Evolutionary conservation across 805 yeast genomes (phyloP).

Genomic region (Candida cerambycidarum): DNA sequence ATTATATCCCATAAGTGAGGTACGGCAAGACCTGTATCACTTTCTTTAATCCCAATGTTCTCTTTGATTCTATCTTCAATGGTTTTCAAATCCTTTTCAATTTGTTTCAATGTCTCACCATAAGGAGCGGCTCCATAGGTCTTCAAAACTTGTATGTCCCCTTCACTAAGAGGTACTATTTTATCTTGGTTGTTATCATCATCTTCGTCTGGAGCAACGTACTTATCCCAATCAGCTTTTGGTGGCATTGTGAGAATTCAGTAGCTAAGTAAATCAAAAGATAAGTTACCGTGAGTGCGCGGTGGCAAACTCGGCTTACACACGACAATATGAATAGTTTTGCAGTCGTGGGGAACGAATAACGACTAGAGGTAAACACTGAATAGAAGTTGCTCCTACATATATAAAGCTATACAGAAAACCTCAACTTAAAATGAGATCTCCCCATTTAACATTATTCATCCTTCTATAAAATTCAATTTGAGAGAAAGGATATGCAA

Average conservation of each 20-base stretch:
- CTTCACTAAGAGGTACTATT: conserved; percentile 86
- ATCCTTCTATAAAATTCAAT: conserved; percentile 28
- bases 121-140: conserved; percentile 98
- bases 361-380: too few relatives aligned
- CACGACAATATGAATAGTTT: background rate
- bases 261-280: conserved; percentile 1
- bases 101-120: conserved; percentile 71
- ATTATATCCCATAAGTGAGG: conserved; percentile 97
- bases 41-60: conserved; percentile 89
- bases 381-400: too few relatives aligned
- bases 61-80: conserved; percentile 89
- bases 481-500: conserved; percentile 41
- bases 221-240: conserved; percentile 98
- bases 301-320: conserved; percentile 4
- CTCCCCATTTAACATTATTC: conserved; percentile 26
- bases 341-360: too few relatives aligned
- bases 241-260: conserved; percentile 37
- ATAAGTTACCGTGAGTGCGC: conserved; percentile 1
- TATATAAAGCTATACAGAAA: too few relatives aligned
- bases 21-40: conserved; percentile 97
- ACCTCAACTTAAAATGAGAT: conserved; percentile 13
- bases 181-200: conserved; percentile 65
- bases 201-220: conserved; percentile 80
- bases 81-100: conserved; percentile 83
- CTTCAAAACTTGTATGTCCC: conserved; percentile 95